phyloP scores from a whole-genome alignment of 305 asterid genomes.

The Fraxinus dipetala region DNA sequence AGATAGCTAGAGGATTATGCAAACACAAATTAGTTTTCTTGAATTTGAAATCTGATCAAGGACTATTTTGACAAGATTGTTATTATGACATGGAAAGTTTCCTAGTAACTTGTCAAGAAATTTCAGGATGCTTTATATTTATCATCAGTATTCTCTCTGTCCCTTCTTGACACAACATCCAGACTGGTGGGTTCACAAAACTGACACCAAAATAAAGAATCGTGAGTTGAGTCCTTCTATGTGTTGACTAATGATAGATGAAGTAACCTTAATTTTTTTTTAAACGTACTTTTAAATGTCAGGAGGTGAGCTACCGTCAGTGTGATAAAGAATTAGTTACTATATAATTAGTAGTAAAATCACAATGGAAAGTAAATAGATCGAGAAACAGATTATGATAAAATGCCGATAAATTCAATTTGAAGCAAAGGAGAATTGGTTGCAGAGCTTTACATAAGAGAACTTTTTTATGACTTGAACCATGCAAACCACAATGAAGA shows the following conservation, averaged over 20 bases:
- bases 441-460: background rate
- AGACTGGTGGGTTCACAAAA: background rate
- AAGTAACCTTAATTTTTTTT: background rate
- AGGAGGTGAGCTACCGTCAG: background rate
- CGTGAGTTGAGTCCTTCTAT: background rate
- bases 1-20: background rate
- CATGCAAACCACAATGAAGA: background rate
- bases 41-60: background rate
- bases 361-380: background rate
- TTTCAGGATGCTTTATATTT: background rate
- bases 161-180: background rate
- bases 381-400: background rate
- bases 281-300: background rate
- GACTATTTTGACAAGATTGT: background rate
- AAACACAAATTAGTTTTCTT: background rate
- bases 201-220: background rate
- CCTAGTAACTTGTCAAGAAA: background rate
- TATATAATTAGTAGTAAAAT: background rate
- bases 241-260: background rate
- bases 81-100: background rate
- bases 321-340: background rate
- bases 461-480: slow-evolving; percentile 6
- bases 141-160: background rate
- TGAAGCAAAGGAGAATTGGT: background rate
- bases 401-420: background rate